phyloP scores from a whole-genome alignment of 768 basidiomycete species.

The Tulasnella calospora region DNA sequence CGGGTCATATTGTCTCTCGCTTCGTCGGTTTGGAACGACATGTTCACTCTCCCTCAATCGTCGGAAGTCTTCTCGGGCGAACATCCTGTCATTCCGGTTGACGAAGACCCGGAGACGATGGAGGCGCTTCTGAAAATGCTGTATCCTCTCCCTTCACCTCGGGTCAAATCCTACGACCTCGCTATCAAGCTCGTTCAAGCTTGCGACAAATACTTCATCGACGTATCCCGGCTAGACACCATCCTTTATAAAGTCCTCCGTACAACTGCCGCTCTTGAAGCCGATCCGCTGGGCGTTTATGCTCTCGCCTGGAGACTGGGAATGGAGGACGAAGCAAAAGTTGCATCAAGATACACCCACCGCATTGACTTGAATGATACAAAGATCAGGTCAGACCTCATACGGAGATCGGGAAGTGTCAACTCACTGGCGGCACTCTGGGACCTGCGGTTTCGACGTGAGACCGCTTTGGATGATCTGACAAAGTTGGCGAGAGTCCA shows the following conservation, averaged over 20 bases:
- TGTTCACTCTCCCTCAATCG: slow-evolving; percentile 40
- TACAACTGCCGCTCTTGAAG: not conserved
- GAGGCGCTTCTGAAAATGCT: not conserved
- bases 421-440: not conserved
- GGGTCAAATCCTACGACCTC: not conserved
- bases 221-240: not conserved
- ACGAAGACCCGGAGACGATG: not conserved
- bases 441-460: slow-evolving; percentile 6
- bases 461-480: not conserved
- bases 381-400: not conserved
- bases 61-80: not conserved
- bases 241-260: not conserved
- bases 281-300: not conserved
- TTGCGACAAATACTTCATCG: slow-evolving; percentile 13
- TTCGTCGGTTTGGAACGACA: slow-evolving; percentile 54
- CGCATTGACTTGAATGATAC: not conserved
- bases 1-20: slow-evolving; percentile 51
- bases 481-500: not conserved
- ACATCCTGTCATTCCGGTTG: slow-evolving; percentile 12
- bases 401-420: not conserved
- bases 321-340: not conserved
- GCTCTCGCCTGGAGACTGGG: not conserved
- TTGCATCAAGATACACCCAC: slow-evolving; percentile 11
- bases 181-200: slow-evolving; percentile 7
- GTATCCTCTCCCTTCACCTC: not conserved